phyloP scores from a whole-genome alignment of 352 stramenopile species.

The Globisporangium sylvaticum region DNA sequence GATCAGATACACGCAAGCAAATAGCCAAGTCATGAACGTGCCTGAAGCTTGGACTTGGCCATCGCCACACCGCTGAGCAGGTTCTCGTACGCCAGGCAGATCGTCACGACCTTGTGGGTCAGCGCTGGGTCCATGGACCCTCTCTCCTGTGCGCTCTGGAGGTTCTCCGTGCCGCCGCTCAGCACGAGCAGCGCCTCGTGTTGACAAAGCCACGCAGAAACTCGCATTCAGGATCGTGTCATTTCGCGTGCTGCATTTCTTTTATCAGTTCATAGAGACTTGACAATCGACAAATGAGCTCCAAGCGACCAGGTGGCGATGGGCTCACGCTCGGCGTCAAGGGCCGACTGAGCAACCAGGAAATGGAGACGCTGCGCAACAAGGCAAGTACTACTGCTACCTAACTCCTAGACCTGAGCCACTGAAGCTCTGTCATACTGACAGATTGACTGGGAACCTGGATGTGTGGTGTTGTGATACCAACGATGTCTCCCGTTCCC shows the following conservation, averaged over 20 bases:
- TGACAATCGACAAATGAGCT: not conserved
- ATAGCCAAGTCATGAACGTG: too few relatives aligned
- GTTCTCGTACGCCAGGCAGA: conserved; percentile 56
- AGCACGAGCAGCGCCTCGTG: conserved; percentile 63
- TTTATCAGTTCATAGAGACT: too few relatives aligned
- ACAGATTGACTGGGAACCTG: not conserved
- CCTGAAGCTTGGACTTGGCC: conserved; percentile 66
- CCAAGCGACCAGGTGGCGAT: not conserved
- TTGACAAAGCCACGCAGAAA: too few relatives aligned
- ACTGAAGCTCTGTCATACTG: not conserved
- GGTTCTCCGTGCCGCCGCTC: conserved; percentile 40
- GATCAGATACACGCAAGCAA: too few relatives aligned
- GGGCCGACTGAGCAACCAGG: conserved; percentile 54
- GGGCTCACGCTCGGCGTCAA: conserved; percentile 36
- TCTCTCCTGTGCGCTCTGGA: conserved; percentile 25
- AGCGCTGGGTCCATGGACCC: conserved; percentile 25
- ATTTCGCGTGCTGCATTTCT: too few relatives aligned
- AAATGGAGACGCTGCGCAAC: conserved; percentile 61
- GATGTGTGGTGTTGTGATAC: too few relatives aligned
- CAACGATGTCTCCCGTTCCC: too few relatives aligned
- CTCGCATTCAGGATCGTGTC: too few relatives aligned
- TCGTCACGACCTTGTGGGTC: conserved; percentile 62
- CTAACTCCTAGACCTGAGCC: not conserved
- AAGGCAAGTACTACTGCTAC: conserved; percentile 19
- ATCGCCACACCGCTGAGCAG: conserved; percentile 27